phyloP scores from a whole-genome alignment of 106 monocot genomes.

The Xerophyta viscosa region DNA sequence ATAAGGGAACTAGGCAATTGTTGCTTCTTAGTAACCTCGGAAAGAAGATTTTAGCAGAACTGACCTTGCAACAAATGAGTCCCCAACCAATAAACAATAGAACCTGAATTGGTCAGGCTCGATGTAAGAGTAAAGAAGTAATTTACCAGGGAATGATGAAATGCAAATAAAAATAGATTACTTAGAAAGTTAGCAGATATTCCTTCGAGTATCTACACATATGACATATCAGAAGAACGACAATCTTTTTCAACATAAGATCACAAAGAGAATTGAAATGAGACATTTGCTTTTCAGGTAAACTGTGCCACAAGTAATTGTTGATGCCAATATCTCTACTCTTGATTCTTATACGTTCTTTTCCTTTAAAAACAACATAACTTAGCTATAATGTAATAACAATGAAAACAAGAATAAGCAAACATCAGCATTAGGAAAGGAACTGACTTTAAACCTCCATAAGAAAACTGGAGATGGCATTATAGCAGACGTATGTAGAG shows the following conservation, averaged over 20 bases:
- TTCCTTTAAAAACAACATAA: too few relatives aligned
- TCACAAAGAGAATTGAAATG: not conserved
- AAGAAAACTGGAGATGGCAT: slow-evolving; percentile 66
- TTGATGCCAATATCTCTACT: too few relatives aligned
- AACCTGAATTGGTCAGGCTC: slow-evolving; percentile 35
- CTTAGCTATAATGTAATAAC: too few relatives aligned
- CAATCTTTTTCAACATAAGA: not conserved
- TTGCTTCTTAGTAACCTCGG: too few relatives aligned
- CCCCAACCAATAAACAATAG: slow-evolving; percentile 81
- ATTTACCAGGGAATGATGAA: not conserved
- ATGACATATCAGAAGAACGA: slow-evolving; percentile 1
- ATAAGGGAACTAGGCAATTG: too few relatives aligned
- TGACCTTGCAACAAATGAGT: slow-evolving; percentile 81
- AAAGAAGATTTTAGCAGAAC: too few relatives aligned
- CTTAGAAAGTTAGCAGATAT: not conserved
- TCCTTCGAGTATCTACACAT: too few relatives aligned
- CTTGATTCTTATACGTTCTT: too few relatives aligned
- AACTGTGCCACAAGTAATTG: too few relatives aligned
- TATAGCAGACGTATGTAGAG: slow-evolving; percentile 30
- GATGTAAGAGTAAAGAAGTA: not conserved
- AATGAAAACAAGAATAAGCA: not conserved
- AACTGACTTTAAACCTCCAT: slow-evolving; percentile 65
- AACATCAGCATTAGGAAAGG: not conserved
- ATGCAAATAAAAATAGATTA: not conserved
- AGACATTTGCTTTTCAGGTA: too few relatives aligned